Base-by-base conservation (phyloP, 2,329 filamentous ascomycete genomes). In the Beauveria sp. region DNA sequence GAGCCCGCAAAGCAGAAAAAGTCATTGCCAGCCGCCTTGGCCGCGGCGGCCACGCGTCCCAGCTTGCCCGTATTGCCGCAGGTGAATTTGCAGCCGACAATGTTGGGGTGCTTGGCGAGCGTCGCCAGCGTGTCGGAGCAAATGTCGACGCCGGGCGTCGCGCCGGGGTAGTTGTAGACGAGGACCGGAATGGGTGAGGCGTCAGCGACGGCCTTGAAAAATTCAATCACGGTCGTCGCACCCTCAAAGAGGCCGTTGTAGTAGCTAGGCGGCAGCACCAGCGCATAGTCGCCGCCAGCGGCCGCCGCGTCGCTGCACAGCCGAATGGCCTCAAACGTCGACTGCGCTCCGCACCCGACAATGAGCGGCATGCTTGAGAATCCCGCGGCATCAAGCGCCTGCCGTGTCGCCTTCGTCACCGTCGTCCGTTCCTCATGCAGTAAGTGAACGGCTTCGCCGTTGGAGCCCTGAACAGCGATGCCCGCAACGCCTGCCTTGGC, bases 371-470 rank as follows among this genome's bases (percentile, higher is more conserved):
- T 79, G 65, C 83, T 75, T 1, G 78, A 70, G 73, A 83, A 90
- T 2, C 88, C 88, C 38, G 85, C 83, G 28, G 66, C 66, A 70
- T 90, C 83, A 50, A 93, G 79, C 16, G 88, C 88, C 64, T 83
- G 80, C 46, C 90, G 86, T 1, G 89, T 92, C 40, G 87, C 85
- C 56, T 77, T 77, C 7, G 88, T 92, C 67, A 93, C 84, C 57
- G 84, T 76, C 53, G 83, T 81, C 63, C 89, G 84, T 75, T 93
- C 90, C 26, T 82, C 77, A 67, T 87, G 87, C 49, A 86, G 86
- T 40, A 93, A 81, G 70, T 92, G 89, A 14, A 92, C 89, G 8
- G 90, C 89, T 77, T 95, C 90, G 68, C 90, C 90, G 70, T 93
- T 93, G 70, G 88, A 91, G 52, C 90, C 90, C 72, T 92, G 89